Conservation (phyloP, 208 protist genomes). For the Hexamita inflata region DNA sequence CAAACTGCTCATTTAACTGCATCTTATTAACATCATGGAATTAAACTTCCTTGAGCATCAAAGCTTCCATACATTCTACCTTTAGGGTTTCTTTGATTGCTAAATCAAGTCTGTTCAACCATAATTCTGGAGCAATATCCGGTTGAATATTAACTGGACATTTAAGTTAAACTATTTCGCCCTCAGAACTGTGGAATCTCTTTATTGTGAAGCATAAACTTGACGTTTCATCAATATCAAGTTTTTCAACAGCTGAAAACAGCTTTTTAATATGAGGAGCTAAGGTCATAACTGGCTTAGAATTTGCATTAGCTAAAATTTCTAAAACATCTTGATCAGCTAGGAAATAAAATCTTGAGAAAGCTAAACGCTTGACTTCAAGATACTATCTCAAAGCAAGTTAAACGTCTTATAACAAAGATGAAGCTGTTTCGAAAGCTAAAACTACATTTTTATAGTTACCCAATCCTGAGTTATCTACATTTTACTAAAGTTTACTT, state of each 20-base stretch:
- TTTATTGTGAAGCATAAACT: not conserved
- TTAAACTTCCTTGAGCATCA: too few relatives aligned
- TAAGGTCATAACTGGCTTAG: conserved; percentile 4
- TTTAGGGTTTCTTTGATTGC: conserved; percentile 3
- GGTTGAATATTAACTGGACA: not conserved
- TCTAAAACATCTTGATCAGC: conserved; percentile 98
- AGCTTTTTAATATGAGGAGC: not conserved
- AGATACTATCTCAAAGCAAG: conserved; percentile 82
- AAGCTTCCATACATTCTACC: not conserved
- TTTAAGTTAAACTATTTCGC: not conserved
- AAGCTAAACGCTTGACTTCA: conserved; percentile 76
- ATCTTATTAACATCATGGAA: too few relatives aligned
- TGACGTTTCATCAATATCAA: not conserved
- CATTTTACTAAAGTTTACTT: not conserved
- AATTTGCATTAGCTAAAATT: conserved; percentile 64
- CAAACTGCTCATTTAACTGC: too few relatives aligned
- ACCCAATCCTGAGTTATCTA: not conserved
- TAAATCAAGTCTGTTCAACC: conserved; percentile 14
- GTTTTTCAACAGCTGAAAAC: conserved; percentile 19
- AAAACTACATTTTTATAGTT: not conserved
- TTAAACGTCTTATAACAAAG: conserved; percentile 2
- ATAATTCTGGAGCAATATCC: not conserved
- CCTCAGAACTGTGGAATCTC: not conserved
- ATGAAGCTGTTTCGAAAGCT: not conserved
- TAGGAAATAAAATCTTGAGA: conserved; percentile 97